A percentile compares a stretch with the other conserved stretches of the same genome.
Conservation (phyloP, 106 monocot species). For the Dioscorea alata region DNA sequence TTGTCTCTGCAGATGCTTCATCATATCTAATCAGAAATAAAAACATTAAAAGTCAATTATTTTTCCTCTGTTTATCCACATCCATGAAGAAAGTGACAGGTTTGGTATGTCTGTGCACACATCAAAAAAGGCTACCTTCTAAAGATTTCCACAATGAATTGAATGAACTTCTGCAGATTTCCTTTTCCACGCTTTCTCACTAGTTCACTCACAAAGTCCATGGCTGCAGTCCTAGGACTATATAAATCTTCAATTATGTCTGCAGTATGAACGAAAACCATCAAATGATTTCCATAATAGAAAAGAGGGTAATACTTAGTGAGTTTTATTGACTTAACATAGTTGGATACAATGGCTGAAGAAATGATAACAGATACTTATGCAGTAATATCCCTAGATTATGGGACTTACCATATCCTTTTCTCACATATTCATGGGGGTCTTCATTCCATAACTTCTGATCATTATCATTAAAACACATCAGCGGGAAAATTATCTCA, state of each 20-base stretch:
- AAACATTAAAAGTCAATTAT: not conserved
- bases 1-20: constrained; percentile 57
- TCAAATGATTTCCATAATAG: constrained; percentile 4
- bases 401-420: constrained; percentile 81
- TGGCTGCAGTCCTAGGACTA: constrained; percentile 95
- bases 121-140: not conserved
- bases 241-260: constrained; percentile 99
- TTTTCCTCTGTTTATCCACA: not conserved
- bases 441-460: constrained; percentile 92
- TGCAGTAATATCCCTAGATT: not conserved
- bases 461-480: constrained; percentile 97
- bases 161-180: constrained; percentile 84
- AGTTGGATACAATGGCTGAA: not conserved
- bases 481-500: constrained; percentile 95
- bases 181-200: constrained; percentile 91
- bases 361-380: not conserved
- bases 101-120: not conserved
- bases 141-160: constrained; percentile 64
- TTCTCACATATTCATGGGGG: constrained; percentile 98
- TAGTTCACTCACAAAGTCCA: constrained; percentile 97
- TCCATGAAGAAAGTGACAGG: not conserved
- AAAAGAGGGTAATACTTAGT: not conserved
- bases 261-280: constrained; percentile 20
- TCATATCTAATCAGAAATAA: constrained; percentile 56
- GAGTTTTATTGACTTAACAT: too few species aligned